Evolutionary conservation across 1,139 yeast species (phyloP), one percentile per base, ranked within the genome.

Genomic region (Protomyces gravidus): DNA sequence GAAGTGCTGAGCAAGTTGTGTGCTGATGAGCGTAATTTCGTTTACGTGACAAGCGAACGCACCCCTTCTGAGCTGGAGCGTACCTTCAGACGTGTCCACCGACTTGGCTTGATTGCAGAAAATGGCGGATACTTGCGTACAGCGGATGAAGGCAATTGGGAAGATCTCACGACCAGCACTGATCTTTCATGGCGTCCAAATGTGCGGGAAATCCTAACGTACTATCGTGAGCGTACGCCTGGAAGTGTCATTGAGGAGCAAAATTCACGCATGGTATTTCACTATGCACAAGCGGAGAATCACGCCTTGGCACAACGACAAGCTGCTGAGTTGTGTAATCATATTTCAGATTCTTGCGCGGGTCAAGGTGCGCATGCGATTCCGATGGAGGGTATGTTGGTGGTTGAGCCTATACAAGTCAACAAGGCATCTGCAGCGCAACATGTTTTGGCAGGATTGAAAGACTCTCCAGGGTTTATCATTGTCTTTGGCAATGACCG

Each of bases 241-340:
- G 94, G 94, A 0, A 82, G 94, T 0, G 80, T 80, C 65, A 78
- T 85, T 60, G 86, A 85, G 65, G 76, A 80, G 47, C 87, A 86
- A 63, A 95, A 89, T 63, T 83, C 90, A 52, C 83, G 89, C 39
- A 78, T 89, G 46, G 78, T 85, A 61, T 83, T 89, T 69, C 86
- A 85, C 65, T 83, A 90, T 0, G 90, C 87, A 73, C 64, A 76
- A 51, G 81, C 84, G 13, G 89, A 85, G 51, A 90, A 86, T 67
- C 76, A 78, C 32, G 88, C 83, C 55, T 78, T 94, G 65, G 82
- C 84, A 52, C 73, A 79, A 45, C 79, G 83, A 57, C 79, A 85
- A 15, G 80, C 89, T 74, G 97, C 97, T 50, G 97, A 89, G 67
- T 80, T 87, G 62, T 84, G 89, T 59, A 85, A 89, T 42, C 92